Conservation (phyloP, 192 early-diverging fungal species). For the Thamnidium elegans region DNA sequence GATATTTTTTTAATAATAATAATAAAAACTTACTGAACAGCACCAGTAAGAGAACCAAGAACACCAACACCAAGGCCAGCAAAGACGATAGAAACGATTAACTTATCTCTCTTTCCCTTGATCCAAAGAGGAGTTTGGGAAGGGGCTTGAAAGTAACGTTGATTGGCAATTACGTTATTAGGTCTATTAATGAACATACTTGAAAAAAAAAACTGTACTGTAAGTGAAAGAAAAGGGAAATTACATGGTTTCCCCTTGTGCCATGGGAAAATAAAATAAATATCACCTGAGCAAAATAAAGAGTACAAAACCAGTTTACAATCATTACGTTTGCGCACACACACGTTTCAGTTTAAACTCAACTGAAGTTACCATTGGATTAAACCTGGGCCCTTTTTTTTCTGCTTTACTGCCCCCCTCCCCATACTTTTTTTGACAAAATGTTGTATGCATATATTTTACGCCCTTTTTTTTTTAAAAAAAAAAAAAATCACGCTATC, state of each 20-base stretch:
- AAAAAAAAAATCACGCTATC: no score
- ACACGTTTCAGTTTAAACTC: no score
- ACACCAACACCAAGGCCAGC: slow-evolving; percentile 25
- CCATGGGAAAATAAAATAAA: slow-evolving; percentile 11
- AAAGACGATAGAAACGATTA: slow-evolving; percentile 15
- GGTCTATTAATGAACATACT: slow-evolving; percentile 19
- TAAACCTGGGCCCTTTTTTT: no score
- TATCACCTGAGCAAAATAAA: slow-evolving; percentile 12
- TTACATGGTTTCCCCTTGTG: slow-evolving; percentile 2
- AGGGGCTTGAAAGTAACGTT: slow-evolving; percentile 21
- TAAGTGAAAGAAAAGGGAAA: slow-evolving; percentile 16
- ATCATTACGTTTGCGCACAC: no score
- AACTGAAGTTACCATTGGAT: no score
- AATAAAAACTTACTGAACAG: slow-evolving; percentile 12
- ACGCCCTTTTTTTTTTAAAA: no score
- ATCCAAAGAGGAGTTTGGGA: slow-evolving; percentile 24
- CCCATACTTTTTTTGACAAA: no score
- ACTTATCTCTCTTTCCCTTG: slow-evolving; percentile 29
- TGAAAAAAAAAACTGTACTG: neutral
- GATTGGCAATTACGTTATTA: slow-evolving; percentile 23
- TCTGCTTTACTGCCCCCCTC: no score
- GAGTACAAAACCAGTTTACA: no score
- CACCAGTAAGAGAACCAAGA: slow-evolving; percentile 12
- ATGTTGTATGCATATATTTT: no score
- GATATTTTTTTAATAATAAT: neutral